A percentile compares a stretch with the other conserved stretches of the same genome.
Evolutionary conservation across 768 basidiomycete species (phyloP).

Genomic region (Rhizopogon rudus): DNA sequence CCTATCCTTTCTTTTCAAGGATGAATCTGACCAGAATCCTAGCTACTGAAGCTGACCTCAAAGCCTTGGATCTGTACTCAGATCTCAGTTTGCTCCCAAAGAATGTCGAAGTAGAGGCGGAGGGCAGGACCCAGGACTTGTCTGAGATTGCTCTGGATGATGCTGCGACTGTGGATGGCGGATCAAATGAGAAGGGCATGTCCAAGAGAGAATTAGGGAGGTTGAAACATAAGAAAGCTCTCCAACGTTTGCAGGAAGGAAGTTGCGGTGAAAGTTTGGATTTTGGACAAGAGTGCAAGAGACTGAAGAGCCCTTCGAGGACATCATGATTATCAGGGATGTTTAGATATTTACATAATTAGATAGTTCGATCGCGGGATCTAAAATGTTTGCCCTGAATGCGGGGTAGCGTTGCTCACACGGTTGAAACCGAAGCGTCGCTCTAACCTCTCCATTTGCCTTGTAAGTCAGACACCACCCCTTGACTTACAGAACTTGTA

Average conservation of each 20-base stretch:
- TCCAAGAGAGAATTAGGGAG: slow-evolving; percentile 45
- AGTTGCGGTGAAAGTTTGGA: neutral
- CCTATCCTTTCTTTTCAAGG: slow-evolving; percentile 3
- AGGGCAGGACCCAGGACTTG: slow-evolving; percentile 31
- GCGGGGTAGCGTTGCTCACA: no score
- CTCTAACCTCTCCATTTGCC: neutral
- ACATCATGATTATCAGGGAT: no score
- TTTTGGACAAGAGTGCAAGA: slow-evolving; percentile 12
- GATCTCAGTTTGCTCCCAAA: slow-evolving; percentile 59
- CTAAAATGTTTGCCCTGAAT: no score
- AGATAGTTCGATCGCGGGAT: no score
- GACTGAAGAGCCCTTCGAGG: slow-evolving; percentile 6
- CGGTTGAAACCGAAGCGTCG: no score
- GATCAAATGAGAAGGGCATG: slow-evolving; percentile 21
- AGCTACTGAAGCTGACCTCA: slow-evolving; percentile 48
- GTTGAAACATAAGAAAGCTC: slow-evolving; percentile 46
- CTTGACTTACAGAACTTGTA: no score
- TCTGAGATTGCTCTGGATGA: slow-evolving; percentile 11
- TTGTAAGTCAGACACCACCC: no score
- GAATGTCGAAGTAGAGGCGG: slow-evolving; percentile 40
- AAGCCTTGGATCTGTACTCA: slow-evolving; percentile 55
- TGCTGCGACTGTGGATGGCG: slow-evolving; percentile 4
- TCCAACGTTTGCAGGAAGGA: slow-evolving; percentile 24
- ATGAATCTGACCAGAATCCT: slow-evolving; percentile 1
- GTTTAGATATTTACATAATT: no score